Base-by-base conservation (phyloP, 495 filamentous ascomycete genomes). In the Alectoria sarmentosa region DNA sequence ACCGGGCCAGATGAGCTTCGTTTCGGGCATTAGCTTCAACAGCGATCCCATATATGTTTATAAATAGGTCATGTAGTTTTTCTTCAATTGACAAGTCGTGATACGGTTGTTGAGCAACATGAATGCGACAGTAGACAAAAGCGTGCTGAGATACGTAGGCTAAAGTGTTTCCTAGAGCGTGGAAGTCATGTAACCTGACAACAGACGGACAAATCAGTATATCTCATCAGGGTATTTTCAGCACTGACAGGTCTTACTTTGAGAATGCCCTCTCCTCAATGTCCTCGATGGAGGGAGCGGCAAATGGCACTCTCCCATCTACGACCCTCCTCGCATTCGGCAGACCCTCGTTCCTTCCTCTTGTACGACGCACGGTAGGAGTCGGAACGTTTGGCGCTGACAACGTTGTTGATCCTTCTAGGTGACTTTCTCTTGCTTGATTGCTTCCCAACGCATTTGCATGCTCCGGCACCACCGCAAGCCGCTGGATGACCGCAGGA, bases 11-110 rank as follows among this genome's bases (percentile, higher is more conserved):
- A 15, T 46, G n/a, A 9, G 8, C 9, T 2, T 56, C 48, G 1
- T 6, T 34, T 41, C 49, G 34, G 49, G 21, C 17, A 63, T 54
- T 48, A 19, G 48, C 61, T 30, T 44, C 34, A 8, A 23, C 26
- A 23, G 28, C 61, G 39, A 63, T 21, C 1, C 54, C n/a, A 38
- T 56, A 56, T 63, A 63, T 63, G 56, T 55, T 32, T 37, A 63
- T 55, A 21, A 63, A 63, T 11, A 63, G 36, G 10, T 28, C 32
- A 26, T 63, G 61, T 30, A 54, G 3, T 36, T 42, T 23, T 63
- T 56, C 17, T 2, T 60, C 44, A 30, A 60, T 8, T 8, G 17
- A 30, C 10, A 42, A 10, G 37, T 30, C 13, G n/a, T 59, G 17
- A 7, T 21, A 59, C 21, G 57, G 57, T 17, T 41, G 36, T 15